These are phyloP conservation scores for Metschnikowia orientalis DNA, from an alignment of 805 yeast species.

Conservation along the genomic window DNA sequence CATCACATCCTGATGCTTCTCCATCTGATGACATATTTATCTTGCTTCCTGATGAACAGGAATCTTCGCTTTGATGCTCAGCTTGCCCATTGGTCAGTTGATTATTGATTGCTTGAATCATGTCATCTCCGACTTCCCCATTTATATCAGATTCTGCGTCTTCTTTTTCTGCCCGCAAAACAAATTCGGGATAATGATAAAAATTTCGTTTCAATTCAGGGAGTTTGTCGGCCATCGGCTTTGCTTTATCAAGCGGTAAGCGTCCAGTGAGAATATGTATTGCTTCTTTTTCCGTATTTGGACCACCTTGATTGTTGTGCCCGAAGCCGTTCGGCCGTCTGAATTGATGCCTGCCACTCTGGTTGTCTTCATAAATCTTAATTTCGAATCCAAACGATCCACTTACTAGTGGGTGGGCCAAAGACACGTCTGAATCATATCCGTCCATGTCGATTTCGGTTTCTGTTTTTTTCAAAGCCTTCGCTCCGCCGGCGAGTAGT, in stretches of 20 bases:
- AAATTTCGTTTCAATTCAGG: conserved; percentile 27
- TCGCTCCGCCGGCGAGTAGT: conserved; percentile 16
- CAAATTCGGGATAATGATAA: conserved; percentile 29
- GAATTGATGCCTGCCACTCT: neutral
- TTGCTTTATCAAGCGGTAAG: conserved; percentile 39
- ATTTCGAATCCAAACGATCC: conserved; percentile 48
- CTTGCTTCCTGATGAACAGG: neutral
- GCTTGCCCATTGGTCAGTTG: too few species aligned
- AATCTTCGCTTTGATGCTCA: neutral
- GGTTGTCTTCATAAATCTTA: conserved; percentile 32
- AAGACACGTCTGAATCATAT: conserved; percentile 44
- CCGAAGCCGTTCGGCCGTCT: conserved; percentile 1
- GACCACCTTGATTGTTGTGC: neutral
- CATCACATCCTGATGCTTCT: conserved; percentile 29
- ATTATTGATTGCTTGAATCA: conserved; percentile 2
- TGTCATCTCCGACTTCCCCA: conserved; percentile 2
- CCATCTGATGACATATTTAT: conserved; percentile 12
- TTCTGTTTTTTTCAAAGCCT: conserved; percentile 4
- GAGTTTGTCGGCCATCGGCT: conserved; percentile 27
- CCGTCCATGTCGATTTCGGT: conserved; percentile 23
- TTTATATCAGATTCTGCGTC: conserved; percentile 3
- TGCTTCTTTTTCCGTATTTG: neutral
- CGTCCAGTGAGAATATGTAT: conserved; percentile 44
- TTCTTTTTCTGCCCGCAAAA: conserved; percentile 1
- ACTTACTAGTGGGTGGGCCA: conserved; percentile 49